These are phyloP conservation scores for Pseudogymnoascus sp. DNA, from an alignment of 2,329 filamentous ascomycete genomes.

Conservation along the genomic window DNA sequence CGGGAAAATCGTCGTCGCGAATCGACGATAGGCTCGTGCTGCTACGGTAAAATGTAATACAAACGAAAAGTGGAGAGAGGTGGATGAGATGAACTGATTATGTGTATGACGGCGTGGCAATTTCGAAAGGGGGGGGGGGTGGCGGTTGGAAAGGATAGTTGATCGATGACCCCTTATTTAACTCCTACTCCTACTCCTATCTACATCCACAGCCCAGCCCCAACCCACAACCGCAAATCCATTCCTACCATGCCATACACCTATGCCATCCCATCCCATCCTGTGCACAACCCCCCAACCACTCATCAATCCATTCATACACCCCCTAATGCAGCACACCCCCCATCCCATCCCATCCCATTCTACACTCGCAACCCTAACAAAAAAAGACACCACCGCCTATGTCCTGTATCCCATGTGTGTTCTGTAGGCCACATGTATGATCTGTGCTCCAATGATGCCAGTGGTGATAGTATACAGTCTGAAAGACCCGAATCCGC, in stretches of 20 bases:
- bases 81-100: no score
- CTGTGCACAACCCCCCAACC: neutral
- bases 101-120: no score
- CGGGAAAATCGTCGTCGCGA: neutral
- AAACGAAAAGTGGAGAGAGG: no score
- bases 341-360: neutral
- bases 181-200: neutral
- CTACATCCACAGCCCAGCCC: neutral
- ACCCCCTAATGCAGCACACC: neutral
- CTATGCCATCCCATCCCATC: neutral
- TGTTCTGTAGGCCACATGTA: neutral
- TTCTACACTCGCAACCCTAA: neutral
- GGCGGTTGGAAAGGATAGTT: no score
- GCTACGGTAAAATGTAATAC: no score
- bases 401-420: neutral
- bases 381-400: neutral
- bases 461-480: neutral
- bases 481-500: no score
- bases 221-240: neutral
- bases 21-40: neutral
- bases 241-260: neutral
- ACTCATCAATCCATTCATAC: neutral
- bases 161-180: neutral
- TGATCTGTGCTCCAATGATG: neutral
- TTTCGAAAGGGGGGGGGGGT: no score